phyloP scores from a whole-genome alignment of 2,329 filamentous ascomycete genomes.

The Pyricularia pennisetigena region DNA sequence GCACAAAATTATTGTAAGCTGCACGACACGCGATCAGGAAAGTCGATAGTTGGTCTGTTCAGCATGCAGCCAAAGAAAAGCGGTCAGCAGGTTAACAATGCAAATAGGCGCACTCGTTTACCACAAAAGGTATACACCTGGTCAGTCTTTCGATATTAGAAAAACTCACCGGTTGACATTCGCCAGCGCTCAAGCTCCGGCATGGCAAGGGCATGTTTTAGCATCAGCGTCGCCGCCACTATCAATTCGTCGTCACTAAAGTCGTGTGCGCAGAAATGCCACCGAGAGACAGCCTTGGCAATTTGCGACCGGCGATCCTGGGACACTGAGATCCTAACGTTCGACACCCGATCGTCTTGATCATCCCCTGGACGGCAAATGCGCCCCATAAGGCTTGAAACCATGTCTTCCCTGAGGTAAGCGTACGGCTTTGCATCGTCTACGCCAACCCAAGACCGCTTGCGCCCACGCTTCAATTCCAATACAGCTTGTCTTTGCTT shows the following conservation, averaged over 20 bases:
- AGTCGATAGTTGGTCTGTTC: conserved; percentile 64
- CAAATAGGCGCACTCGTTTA: conserved; percentile 9
- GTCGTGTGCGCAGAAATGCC: conserved; percentile 84
- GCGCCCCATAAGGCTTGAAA: conserved; percentile 78
- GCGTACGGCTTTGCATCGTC: conserved; percentile 79
- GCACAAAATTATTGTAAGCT: conserved; percentile 93
- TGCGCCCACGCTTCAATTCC: conserved; percentile 64
- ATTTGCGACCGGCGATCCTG: conserved; percentile 56
- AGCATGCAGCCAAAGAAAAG: conserved; percentile 8
- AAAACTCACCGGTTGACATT: conserved; percentile 60
- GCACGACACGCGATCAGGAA: conserved; percentile 83
- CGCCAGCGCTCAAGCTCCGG: conserved; percentile 74
- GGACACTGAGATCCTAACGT: conserved; percentile 58
- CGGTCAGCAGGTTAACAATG: conserved; percentile 26
- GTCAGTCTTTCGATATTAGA: not conserved
- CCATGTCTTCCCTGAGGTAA: conserved; percentile 88
- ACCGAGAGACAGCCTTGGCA: conserved; percentile 60
- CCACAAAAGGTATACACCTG: not conserved
- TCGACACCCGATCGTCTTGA: conserved; percentile 50
- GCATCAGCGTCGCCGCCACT: conserved; percentile 76
- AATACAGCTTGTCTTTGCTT: conserved; percentile 64
- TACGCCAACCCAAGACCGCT: conserved; percentile 86
- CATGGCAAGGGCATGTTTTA: conserved; percentile 77
- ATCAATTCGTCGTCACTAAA: conserved; percentile 87
- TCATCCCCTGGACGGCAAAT: conserved; percentile 66